A percentile compares a stretch with the other conserved stretches of the same genome.
Conservation (phyloP, 805 yeast genomes). For the Teunomyces tritomae region DNA sequence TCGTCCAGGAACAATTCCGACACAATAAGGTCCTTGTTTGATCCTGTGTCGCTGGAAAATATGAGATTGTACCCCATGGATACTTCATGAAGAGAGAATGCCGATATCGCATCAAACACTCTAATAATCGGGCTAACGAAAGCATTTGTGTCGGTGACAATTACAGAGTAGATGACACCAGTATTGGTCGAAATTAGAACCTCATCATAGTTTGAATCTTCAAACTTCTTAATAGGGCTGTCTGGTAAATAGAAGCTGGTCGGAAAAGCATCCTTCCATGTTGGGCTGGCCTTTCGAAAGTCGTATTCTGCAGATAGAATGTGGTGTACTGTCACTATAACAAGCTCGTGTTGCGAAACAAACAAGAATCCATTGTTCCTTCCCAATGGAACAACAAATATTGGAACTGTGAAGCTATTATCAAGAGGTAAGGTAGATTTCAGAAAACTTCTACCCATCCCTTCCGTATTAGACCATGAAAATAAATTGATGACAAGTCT, state of each 20-base stretch:
- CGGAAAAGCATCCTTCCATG: conserved; percentile 35
- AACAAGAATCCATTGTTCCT: conserved; percentile 37
- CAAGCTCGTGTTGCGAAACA: conserved; percentile 31
- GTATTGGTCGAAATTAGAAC: conserved; percentile 32
- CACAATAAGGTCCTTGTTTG: conserved; percentile 34
- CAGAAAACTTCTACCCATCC: conserved; percentile 25
- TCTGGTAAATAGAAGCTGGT: conserved; percentile 33
- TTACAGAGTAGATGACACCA: conserved; percentile 32
- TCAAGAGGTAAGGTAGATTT: conserved; percentile 40
- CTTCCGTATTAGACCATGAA: conserved; percentile 41
- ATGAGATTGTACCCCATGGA: conserved; percentile 21
- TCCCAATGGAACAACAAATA: conserved; percentile 40
- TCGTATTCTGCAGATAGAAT: conserved; percentile 47
- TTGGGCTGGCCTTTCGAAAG: conserved; percentile 20
- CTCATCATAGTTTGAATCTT: conserved; percentile 17
- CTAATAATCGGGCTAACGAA: conserved; percentile 28
- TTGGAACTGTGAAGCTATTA: conserved; percentile 40
- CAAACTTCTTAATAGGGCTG: conserved; percentile 12
- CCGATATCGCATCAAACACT: conserved; percentile 35
- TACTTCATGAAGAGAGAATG: conserved; percentile 26
- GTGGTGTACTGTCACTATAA: conserved; percentile 40
- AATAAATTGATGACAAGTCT: conserved; percentile 37
- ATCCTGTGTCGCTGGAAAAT: conserved; percentile 42
- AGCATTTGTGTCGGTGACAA: conserved; percentile 15
- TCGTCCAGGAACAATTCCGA: conserved; percentile 19